Percentiles rank a stretch among this genome's conserved stretches.
These are phyloP conservation scores for Backusella morwellensis DNA, from an alignment of 192 early-diverging fungal species.

Conservation along the genomic window DNA sequence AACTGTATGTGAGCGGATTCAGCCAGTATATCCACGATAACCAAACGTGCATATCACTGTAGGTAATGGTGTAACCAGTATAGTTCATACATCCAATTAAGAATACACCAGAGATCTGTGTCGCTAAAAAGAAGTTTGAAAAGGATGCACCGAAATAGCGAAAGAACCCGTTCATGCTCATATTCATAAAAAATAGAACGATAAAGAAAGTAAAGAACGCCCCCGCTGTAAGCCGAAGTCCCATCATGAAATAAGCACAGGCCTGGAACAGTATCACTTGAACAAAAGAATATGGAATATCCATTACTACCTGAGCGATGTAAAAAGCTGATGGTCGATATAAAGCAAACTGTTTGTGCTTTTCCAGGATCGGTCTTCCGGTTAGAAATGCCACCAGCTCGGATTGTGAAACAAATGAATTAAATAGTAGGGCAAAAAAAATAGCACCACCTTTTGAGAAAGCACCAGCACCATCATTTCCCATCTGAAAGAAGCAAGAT, in stretches of 20 bases:
- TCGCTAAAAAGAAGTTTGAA: conserved; percentile 49
- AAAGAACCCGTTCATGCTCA: conserved; percentile 59
- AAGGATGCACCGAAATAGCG: conserved; percentile 52
- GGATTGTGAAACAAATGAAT: conserved; percentile 60
- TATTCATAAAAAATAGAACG: conserved; percentile 48
- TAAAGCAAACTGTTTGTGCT: conserved; percentile 73
- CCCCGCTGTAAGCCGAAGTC: conserved; percentile 15
- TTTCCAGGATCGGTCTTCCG: conserved; percentile 70
- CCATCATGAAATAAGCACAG: conserved; percentile 60
- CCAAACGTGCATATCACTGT: conserved; percentile 56
- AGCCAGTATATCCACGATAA: conserved; percentile 62
- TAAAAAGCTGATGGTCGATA: conserved; percentile 59
- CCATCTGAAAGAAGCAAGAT: conserved; percentile 63
- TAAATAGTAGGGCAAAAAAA: conserved; percentile 59
- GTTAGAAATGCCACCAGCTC: conserved; percentile 69
- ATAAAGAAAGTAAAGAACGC: conserved; percentile 55
- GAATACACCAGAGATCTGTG: conserved; percentile 49
- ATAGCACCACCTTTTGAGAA: conserved; percentile 78
- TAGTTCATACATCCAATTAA: conserved; percentile 54
- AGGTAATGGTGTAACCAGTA: conserved; percentile 64
- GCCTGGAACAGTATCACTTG: conserved; percentile 58
- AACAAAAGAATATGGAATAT: conserved; percentile 45
- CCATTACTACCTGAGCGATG: conserved; percentile 49
- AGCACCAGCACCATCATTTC: conserved; percentile 54
- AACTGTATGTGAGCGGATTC: conserved; percentile 58